phyloP scores from a whole-genome alignment of 2,329 filamentous ascomycete genomes.

The Alternaria brassicicola region DNA sequence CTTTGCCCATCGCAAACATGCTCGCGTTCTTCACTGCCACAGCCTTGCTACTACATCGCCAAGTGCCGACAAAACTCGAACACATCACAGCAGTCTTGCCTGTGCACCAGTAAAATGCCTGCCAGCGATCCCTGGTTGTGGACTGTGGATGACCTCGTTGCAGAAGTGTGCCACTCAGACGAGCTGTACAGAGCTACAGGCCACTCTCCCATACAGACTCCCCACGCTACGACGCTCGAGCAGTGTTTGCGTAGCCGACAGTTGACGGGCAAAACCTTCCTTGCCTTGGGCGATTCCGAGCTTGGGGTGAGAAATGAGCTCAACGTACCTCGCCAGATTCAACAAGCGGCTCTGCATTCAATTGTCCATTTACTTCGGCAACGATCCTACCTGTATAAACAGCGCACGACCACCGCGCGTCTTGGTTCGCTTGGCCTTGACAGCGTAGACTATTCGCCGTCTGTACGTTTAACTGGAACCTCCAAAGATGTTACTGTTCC shows the following conservation, averaged over 20 bases:
- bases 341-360: conserved; percentile 63
- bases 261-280: conserved; percentile 68
- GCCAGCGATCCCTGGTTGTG: conserved; percentile 73
- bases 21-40: neutral
- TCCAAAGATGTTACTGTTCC: neutral
- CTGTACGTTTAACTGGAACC: neutral
- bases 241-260: conserved; percentile 64
- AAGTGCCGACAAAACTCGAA: neutral
- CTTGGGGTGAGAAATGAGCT: conserved; percentile 59
- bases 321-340: conserved; percentile 60
- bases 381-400: conserved; percentile 11
- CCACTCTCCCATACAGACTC: conserved; percentile 45
- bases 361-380: conserved; percentile 63
- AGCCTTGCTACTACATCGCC: neutral
- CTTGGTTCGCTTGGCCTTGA: conserved; percentile 2
- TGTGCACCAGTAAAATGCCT: neutral
- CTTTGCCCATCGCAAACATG: neutral
- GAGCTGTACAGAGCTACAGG: conserved; percentile 54
- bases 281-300: conserved; percentile 59
- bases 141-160: conserved; percentile 70
- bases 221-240: conserved; percentile 62
- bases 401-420: conserved; percentile 2
- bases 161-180: conserved; percentile 65
- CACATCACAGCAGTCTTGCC: neutral
- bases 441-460: neutral